A percentile compares a stretch with the other conserved stretches of the same genome.
Conservation (phyloP, 495 filamentous ascomycete genomes). For the Penicillium paradoxum region DNA sequence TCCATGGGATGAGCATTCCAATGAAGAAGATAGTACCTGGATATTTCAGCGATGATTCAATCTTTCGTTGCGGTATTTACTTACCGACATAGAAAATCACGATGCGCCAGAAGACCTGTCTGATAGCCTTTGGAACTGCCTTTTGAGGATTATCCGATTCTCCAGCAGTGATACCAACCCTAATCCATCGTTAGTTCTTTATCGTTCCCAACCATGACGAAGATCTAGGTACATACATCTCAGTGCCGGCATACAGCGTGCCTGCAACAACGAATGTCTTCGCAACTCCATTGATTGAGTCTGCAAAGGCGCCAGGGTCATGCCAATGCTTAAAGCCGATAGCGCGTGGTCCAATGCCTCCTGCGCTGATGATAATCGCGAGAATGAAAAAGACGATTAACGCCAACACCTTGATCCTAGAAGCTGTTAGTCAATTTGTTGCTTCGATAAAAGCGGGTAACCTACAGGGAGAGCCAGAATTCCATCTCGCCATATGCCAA, state of each 20-base stretch:
- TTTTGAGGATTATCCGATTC: constrained; percentile 59
- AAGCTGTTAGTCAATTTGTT: not conserved
- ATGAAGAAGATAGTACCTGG: constrained; percentile 57
- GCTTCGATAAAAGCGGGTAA: not conserved
- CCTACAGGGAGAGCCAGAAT: constrained; percentile 40
- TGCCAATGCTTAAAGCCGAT: constrained; percentile 62
- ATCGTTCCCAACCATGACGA: no score
- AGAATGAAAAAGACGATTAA: constrained; percentile 66
- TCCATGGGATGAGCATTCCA: constrained; percentile 61
- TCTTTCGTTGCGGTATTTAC: not conserved
- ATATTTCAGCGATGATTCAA: not conserved
- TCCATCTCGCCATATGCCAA: constrained; percentile 63
- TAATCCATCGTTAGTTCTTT: constrained; percentile 3
- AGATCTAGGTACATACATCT: constrained; percentile 40
- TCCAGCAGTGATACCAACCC: constrained; percentile 64
- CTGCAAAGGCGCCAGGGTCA: constrained; percentile 63
- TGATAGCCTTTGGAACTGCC: constrained; percentile 58
- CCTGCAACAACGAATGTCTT: constrained; percentile 62
- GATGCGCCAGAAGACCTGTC: constrained; percentile 70
- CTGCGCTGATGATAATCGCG: constrained; percentile 58
- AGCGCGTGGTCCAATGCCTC: constrained; percentile 52
- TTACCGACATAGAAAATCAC: constrained; percentile 65
- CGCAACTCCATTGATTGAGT: constrained; percentile 53
- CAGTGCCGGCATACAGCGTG: constrained; percentile 67
- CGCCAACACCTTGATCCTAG: constrained; percentile 48